These are phyloP conservation scores for Ochetophila trinervis DNA, from an alignment of 306 rosid genomes.

Conservation along the genomic window DNA sequence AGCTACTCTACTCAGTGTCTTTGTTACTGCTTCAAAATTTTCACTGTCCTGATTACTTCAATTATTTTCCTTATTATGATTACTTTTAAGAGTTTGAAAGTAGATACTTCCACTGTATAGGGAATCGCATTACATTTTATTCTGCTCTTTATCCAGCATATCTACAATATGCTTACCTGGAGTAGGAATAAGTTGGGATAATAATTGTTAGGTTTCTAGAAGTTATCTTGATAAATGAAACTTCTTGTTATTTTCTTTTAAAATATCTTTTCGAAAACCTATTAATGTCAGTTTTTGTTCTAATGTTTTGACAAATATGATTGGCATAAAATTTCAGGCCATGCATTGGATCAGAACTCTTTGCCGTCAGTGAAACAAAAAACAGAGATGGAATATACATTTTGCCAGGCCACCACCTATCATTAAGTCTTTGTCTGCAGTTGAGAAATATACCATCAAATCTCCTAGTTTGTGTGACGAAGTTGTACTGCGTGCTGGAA, in stretches of 20 bases:
- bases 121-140: too few relatives aligned
- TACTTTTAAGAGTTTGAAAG: too few relatives aligned
- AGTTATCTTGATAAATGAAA: too few relatives aligned
- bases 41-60: too few relatives aligned
- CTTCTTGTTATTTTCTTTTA: too few relatives aligned
- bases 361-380: slow-evolving; percentile 28
- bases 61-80: too few relatives aligned
- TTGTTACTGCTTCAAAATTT: not conserved
- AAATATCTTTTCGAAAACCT: too few relatives aligned
- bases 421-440: slow-evolving; percentile 56
- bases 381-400: slow-evolving; percentile 31
- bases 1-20: not conserved
- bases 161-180: too few relatives aligned
- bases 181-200: too few relatives aligned
- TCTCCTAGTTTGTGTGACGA: slow-evolving; percentile 21
- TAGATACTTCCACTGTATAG: too few relatives aligned
- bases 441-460: slow-evolving; percentile 38
- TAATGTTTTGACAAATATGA: not conserved
- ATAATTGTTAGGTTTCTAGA: too few relatives aligned
- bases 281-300: not conserved
- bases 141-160: too few relatives aligned
- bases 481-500: slow-evolving; percentile 52
- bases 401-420: slow-evolving; percentile 39
- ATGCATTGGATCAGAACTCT: slow-evolving; percentile 49
- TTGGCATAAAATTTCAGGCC: slow-evolving; percentile 42